Evolutionary conservation across 495 filamentous ascomycete genomes (phyloP), one percentile per base, ranked within the genome.

Genomic region (Letharia lupina): DNA sequence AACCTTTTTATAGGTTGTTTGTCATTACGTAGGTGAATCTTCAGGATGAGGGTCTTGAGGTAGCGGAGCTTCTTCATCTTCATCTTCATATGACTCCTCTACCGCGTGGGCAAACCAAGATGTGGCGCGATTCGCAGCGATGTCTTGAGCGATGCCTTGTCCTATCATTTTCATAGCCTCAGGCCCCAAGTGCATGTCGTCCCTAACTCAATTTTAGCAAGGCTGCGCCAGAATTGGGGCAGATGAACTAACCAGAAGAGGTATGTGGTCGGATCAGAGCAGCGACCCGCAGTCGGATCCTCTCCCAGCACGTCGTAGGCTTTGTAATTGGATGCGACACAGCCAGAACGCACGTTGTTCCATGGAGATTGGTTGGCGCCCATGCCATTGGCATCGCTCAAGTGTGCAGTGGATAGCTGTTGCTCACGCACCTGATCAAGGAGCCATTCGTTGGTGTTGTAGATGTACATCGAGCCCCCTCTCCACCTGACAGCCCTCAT

Each of bases 131-230:
- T 75, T 71, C 37, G 73, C 73, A 47, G 78, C 72, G 65, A 82
- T 78, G 28, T 76, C 79, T 65, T 76, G 72, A 66, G 81, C 77
- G 16, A 83, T 72, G 52, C 77, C 82, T 57, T 72, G 71, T 39
- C 76, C 79, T 73, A 83, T 74, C 60, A 83, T 75, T 60, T 78
- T 74, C 67, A 83, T 80, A 60, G 77, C 79, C 18, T 75, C 76
- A 31, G 80, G 74, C 13, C 82, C 82, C 68, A 83, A 70, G 67
- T 79, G 76, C 74, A 83, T 80, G 28, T 82, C 77, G 69, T 84
- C 77, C 81, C 82, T 84, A 72, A 54, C 39, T 56, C 52, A 57
- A 13, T 37, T 56, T 72, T 65, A 69, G 54, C 61, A 52, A 41
- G 67, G 28, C 61, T 63, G 40, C 28, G 18, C 54, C 56, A 61